Evolutionary conservation across 139 green algal species (phyloP), one percentile per base, ranked within the genome.

Genomic region (Gonium pectorale): DNA sequence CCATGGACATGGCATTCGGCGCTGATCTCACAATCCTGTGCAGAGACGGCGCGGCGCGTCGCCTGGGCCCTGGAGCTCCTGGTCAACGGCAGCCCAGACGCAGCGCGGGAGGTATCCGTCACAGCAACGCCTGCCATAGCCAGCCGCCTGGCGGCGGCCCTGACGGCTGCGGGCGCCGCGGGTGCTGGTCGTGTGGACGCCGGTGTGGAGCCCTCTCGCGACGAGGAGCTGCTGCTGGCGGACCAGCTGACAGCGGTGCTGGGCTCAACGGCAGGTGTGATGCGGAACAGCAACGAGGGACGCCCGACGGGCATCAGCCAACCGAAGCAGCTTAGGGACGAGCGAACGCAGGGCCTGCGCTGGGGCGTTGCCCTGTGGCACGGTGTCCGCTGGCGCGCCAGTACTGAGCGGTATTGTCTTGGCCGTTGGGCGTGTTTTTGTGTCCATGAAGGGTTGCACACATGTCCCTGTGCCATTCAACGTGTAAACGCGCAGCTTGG

Each of bases 41-140:
- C 74, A 82, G 74, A 67, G 9, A n/a, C 74, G 4, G 33, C 31
- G 1, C 77, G 77, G 3, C 41, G 38, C 2, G 60, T 43, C 24
- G 62, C 43, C 43, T 83, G 40, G 35, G 62, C 62, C 19, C 60
- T 83, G 31, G 77, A 83, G 59, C 77, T 83, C 8, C 24, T 83
- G 11, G 60, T 62, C 3, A 64, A 24, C 43, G 21, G 11, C 43
- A 43, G 29, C 38, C 15, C 33, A 8, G 33, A 33, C 7, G 43
- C 60, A 21, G 62, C 43, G n/a, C 21, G 43, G 4, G 77, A 6
- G 26, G 54, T 83, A 9, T 13, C n/a, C n/a, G 24, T 40, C 62
- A 37, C 77, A 29, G 75, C 60, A 31, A 62, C 9, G 59, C 41
- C 60, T 31, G 77, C 27, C 43, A 60, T 83, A 1, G 21, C n/a